Conservation (phyloP, 139 green algal genomes). For the Closterium sp. region DNA sequence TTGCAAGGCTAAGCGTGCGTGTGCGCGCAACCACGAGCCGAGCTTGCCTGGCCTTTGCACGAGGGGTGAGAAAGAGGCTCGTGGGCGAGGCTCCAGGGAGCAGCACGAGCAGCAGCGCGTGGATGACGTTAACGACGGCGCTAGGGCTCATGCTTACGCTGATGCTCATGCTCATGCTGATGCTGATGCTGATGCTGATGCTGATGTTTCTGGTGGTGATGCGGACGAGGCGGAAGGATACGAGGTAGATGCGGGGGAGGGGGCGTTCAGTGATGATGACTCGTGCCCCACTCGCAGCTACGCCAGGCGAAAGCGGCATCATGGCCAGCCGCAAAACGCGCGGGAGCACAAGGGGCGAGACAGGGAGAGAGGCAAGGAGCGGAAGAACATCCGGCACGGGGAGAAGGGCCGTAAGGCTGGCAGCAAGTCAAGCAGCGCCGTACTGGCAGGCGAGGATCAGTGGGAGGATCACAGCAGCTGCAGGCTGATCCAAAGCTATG, state of each 20-base stretch:
- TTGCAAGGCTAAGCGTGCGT: not conserved
- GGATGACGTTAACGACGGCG: not conserved
- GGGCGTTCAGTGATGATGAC: not conserved
- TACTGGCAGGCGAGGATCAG: not conserved
- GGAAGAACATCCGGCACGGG: not conserved
- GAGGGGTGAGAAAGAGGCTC: not conserved
- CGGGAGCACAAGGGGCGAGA: not conserved
- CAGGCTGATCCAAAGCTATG: not conserved
- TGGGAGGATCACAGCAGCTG: not conserved
- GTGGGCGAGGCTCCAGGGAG: not conserved
- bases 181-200: not conserved
- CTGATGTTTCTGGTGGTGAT: not conserved
- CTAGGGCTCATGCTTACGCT: not conserved
- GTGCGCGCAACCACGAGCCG: not conserved
- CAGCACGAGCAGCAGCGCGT: not conserved
- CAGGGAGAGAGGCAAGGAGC: not conserved
- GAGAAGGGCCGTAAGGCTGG: not conserved
- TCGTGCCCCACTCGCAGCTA: not conserved
- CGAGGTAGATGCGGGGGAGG: not conserved
- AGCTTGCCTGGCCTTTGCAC: not conserved
- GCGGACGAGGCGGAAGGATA: not conserved
- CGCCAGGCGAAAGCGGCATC: not conserved
- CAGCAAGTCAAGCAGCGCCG: not conserved
- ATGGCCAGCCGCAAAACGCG: not conserved
- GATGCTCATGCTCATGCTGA: not conserved